Percentiles rank a stretch among this genome's conserved stretches.
phyloP scores from a whole-genome alignment of 495 filamentous ascomycete species.

The Penicillium arizonense region DNA sequence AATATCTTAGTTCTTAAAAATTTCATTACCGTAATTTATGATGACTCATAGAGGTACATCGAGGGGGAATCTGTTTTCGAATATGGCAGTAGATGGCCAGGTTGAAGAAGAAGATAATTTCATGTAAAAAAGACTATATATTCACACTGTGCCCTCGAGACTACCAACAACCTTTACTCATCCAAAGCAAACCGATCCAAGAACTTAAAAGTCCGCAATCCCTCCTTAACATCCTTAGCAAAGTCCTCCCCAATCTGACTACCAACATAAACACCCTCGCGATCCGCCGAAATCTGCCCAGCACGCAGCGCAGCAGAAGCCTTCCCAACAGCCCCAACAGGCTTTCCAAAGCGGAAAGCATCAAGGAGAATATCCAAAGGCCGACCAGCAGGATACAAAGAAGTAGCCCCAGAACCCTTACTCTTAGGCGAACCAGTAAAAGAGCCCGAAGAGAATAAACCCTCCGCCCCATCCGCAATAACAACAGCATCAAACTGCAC shows the following conservation, averaged over 20 bases:
- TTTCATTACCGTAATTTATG: too few species aligned
- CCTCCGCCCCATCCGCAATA: constrained; percentile 55
- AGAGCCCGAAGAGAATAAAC: constrained; percentile 43
- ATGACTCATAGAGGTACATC: too few species aligned
- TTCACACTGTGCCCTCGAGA: not conserved
- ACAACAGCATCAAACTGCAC: constrained; percentile 71
- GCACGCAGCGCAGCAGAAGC: constrained; percentile 39
- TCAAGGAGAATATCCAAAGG: constrained; percentile 64
- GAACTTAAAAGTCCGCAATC: constrained; percentile 68
- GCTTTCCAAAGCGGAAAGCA: constrained; percentile 72
- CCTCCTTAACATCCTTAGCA: constrained; percentile 50
- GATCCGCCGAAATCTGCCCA: constrained; percentile 34
- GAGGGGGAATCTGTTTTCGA: too few species aligned
- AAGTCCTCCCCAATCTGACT: constrained; percentile 33
- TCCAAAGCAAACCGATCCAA: constrained; percentile 41
- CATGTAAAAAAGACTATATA: not conserved
- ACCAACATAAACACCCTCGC: constrained; percentile 53
- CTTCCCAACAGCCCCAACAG: constrained; percentile 60
- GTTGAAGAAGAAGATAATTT: not conserved
- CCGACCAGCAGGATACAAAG: constrained; percentile 62
- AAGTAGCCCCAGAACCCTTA: constrained; percentile 30
- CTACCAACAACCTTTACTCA: constrained; percentile 8
- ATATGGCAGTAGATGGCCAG: too few species aligned
- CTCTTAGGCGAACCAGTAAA: constrained; percentile 14
- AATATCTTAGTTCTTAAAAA: too few species aligned